Conservation (phyloP, 2,329 filamentous ascomycete species). For the Aureobasidium sp. region DNA sequence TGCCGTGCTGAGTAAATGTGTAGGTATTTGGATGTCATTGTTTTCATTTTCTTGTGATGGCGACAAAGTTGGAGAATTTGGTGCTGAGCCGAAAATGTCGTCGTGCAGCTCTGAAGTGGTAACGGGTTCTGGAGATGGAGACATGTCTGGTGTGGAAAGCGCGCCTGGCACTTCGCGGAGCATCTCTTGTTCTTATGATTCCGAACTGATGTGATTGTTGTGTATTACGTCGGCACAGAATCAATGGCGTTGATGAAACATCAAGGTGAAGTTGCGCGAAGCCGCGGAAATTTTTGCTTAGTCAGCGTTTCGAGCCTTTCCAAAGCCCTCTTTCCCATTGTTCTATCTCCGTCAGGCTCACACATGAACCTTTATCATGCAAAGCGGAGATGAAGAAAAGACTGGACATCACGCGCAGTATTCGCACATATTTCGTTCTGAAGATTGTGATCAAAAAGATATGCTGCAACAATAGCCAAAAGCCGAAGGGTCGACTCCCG, state of each 20-base stretch:
- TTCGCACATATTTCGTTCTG: background rate
- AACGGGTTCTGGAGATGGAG: background rate
- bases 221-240: background rate
- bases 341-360: background rate
- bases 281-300: slow-evolving; percentile 1
- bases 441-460: too few relatives aligned
- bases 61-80: slow-evolving; percentile 28
- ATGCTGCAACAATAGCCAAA: background rate
- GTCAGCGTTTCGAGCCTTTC: background rate
- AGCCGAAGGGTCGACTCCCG: background rate
- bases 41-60: slow-evolving; percentile 8
- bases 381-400: background rate
- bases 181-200: slow-evolving; percentile 17
- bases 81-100: slow-evolving; percentile 42
- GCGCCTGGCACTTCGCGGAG: slow-evolving; percentile 25
- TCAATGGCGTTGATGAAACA: background rate
- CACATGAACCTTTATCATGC: background rate
- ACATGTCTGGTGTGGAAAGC: background rate
- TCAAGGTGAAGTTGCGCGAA: background rate
- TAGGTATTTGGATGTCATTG: background rate
- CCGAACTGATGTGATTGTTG: background rate
- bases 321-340: too few relatives aligned
- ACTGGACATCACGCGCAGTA: background rate
- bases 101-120: slow-evolving; percentile 30
- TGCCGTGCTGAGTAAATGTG: slow-evolving; percentile 26